Percentiles rank a stretch among this genome's conserved stretches.
These are phyloP conservation scores for Kwoniella sp. DNA, from an alignment of 768 basidiomycete species.

Conservation along the genomic window DNA sequence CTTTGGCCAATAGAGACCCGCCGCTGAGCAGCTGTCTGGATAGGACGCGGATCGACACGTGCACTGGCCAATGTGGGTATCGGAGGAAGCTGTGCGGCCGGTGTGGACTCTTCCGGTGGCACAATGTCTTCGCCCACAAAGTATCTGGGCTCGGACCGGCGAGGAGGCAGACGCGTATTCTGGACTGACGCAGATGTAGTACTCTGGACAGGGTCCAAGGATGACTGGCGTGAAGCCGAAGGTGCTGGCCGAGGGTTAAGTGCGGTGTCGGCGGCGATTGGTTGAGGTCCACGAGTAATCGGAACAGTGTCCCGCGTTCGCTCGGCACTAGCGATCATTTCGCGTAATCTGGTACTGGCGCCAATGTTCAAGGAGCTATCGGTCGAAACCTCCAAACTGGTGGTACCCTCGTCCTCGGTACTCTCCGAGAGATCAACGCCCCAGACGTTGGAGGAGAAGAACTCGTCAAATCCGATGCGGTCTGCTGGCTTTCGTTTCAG, in stretches of 20 bases:
- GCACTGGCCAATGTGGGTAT: conserved; percentile 4
- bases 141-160: conserved; percentile 37
- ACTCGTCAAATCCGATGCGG: conserved; percentile 83
- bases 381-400: conserved; percentile 35
- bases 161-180: conserved; percentile 7
- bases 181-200: background rate
- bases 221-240: conserved; percentile 5
- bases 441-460: conserved; percentile 70
- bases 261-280: conserved; percentile 21
- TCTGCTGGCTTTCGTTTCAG: conserved; percentile 79
- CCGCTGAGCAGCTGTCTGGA: conserved; percentile 10
- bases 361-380: conserved; percentile 21
- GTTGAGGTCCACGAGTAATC: conserved; percentile 28
- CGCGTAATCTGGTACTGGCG: conserved; percentile 10
- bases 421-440: conserved; percentile 39
- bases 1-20: conserved; percentile 38
- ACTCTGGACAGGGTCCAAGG: background rate
- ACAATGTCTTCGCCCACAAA: conserved; percentile 29
- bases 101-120: conserved; percentile 8
- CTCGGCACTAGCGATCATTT: conserved; percentile 21
- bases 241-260: conserved; percentile 37
- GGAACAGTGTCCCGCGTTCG: conserved; percentile 10
- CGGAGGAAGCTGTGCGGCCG: background rate
- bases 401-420: conserved; percentile 57
- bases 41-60: conserved; percentile 27